Evolutionary conservation across 2,329 filamentous ascomycete species (phyloP), one percentile per base, ranked within the genome.

Genomic region (Aspergillus pseudonomiae): DNA sequence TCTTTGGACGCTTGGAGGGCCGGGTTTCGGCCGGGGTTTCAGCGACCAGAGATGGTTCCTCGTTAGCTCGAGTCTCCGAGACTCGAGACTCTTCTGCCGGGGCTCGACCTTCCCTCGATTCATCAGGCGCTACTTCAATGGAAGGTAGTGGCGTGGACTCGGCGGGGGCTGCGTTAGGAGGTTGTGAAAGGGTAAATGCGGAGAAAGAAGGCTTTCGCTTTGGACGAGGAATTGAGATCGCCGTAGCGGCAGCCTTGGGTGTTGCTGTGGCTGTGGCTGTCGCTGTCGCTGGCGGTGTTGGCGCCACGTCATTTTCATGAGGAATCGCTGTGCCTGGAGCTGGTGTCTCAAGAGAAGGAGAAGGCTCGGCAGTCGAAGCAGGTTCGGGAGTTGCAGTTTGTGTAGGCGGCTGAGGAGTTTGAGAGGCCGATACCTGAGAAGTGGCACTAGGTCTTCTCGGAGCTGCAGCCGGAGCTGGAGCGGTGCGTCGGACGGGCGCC

Each of bases 401-500:
- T 24, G 66, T 59, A n/a, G 63, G 65, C 34, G 70, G 63, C 52
- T 73, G 70, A 54, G 72, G 68, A 46, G 69, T 67, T 43, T 73
- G 72, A 41, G 72, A 65, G 56, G 69, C 62, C n/a, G 69, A 63
- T 57, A 66, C 48, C 57, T 79, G 80, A 39, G 74, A 77, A 65
- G 78, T 77, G 60, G 76, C 73, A 67, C 79, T 82, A 46, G 79
- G 72, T 61, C 75, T 73, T 48, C 78, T 67, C 55, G 72, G 73
- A 61, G 72, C 41, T 54, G 70, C 67, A 62, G 78, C 73, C 62
- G 74, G 71, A 63, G 80, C 75, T 61, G 80, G 78, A 67, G 82
- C 81, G 65, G 83, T 80, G 63, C 84, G 82, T 72, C 88, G 86
- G 67, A 83, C 81, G 39, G 86, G 86, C 67, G 86, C 86, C 80